Percentiles rank a stretch among this genome's conserved stretches.
Conservation (phyloP, 352 stramenopile species). For the Phytophthora macrochlamydospora region DNA sequence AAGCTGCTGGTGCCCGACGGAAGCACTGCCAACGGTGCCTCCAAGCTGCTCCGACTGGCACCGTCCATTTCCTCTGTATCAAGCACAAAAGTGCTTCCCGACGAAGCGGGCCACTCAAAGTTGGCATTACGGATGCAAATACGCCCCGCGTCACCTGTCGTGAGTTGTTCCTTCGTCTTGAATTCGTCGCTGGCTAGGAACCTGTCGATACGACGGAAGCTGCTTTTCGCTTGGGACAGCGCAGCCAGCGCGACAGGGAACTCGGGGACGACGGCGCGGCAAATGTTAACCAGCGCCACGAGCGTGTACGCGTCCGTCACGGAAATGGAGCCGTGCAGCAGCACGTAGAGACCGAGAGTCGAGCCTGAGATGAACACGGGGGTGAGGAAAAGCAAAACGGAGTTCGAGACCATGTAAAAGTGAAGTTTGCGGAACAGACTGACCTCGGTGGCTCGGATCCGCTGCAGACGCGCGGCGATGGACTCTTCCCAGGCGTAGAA, state of each 20-base stretch:
- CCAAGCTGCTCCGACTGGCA: constrained; percentile 1
- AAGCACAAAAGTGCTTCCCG: neutral
- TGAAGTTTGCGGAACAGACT: constrained; percentile 58
- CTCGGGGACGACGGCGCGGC: constrained; percentile 29
- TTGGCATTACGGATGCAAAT: constrained; percentile 18
- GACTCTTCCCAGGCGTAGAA: constrained; percentile 84
- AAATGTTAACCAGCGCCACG: constrained; percentile 43
- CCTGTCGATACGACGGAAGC: constrained; percentile 30
- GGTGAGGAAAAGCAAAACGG: constrained; percentile 52
- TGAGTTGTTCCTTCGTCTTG: neutral
- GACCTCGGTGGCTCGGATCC: constrained; percentile 48
- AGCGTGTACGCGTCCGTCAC: constrained; percentile 56
- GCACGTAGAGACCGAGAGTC: constrained; percentile 48
- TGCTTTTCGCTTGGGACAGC: constrained; percentile 29
- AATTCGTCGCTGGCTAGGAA: constrained; percentile 35
- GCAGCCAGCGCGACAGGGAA: constrained; percentile 32
- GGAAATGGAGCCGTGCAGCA: constrained; percentile 39
- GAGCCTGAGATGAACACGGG: constrained; percentile 48
- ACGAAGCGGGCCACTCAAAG: constrained; percentile 22
- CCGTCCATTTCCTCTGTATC: constrained; percentile 3
- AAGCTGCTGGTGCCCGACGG: constrained; percentile 31
- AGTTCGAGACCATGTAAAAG: constrained; percentile 56
- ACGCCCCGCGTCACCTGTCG: constrained; percentile 3
- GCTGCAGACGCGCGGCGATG: constrained; percentile 37
- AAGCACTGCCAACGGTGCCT: constrained; percentile 12